Conservation (phyloP, 2,329 filamentous ascomycete genomes). For the Diaporthe vaccinii region DNA sequence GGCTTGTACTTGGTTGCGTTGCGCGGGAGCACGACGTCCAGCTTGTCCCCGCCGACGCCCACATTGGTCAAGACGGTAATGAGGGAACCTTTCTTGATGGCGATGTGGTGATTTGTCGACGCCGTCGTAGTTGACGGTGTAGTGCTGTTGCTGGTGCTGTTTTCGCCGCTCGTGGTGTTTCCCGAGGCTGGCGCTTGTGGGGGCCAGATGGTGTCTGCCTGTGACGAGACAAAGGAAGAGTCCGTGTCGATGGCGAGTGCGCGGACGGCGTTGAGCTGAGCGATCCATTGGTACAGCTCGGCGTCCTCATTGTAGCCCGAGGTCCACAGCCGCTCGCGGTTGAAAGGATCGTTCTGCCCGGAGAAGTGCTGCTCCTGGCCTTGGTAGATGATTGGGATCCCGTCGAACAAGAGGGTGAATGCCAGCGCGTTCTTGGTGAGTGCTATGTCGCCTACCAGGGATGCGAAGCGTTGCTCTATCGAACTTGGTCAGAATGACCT, state of each 20-base stretch:
- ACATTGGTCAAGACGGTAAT: slow-evolving; percentile 28
- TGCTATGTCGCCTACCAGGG: not conserved
- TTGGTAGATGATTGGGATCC: slow-evolving; percentile 75
- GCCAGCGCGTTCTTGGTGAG: slow-evolving; percentile 23
- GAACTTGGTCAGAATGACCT: not conserved
- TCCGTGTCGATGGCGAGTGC: slow-evolving; percentile 43
- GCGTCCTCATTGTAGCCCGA: slow-evolving; percentile 61
- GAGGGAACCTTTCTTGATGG: slow-evolving; percentile 24
- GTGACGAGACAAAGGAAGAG: not conserved
- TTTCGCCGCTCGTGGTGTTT: not conserved
- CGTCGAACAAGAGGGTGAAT: slow-evolving; percentile 52
- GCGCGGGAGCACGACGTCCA: not conserved
- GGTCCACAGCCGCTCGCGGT: slow-evolving; percentile 72
- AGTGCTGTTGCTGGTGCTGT: not conserved
- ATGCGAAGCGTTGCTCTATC: not conserved
- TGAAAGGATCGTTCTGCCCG: slow-evolving; percentile 61
- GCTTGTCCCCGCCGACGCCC: slow-evolving; percentile 1
- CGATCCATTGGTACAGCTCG: slow-evolving; percentile 64
- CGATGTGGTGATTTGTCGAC: slow-evolving; percentile 17
- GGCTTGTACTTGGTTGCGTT: slow-evolving; percentile 4
- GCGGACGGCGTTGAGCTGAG: slow-evolving; percentile 49
- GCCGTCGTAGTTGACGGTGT: not conserved
- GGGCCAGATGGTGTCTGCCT: slow-evolving; percentile 4
- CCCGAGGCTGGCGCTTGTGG: not conserved
- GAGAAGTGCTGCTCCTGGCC: slow-evolving; percentile 74